These are phyloP conservation scores for Sugiyamaella valdiviana DNA, from an alignment of 805 yeast genomes.

Conservation along the genomic window DNA sequence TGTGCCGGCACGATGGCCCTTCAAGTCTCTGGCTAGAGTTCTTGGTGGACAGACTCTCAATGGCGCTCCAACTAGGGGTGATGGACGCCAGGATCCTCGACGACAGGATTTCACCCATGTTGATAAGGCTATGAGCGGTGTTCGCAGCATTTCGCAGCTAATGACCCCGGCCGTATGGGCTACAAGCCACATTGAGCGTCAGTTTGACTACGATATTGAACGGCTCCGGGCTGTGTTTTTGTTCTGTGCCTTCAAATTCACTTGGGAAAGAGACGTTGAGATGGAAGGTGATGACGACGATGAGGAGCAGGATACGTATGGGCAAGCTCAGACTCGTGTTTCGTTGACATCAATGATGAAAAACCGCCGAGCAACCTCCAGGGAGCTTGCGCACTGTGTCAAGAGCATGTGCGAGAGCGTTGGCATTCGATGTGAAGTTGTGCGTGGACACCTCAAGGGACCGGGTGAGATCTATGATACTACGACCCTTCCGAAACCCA, in stretches of 20 bases:
- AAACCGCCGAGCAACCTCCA: conserved; percentile 52
- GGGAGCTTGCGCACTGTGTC: conserved; percentile 72
- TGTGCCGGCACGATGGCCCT: conserved; percentile 59
- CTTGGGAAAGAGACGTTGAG: conserved; percentile 34
- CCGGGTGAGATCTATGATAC: conserved; percentile 55
- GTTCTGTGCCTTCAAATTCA: conserved; percentile 56
- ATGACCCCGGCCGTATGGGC: conserved; percentile 52
- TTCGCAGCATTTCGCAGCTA: conserved; percentile 34
- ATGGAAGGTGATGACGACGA: conserved; percentile 18
- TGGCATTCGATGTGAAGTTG: conserved; percentile 66
- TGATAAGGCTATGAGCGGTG: conserved; percentile 27
- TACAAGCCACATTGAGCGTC: conserved; percentile 45
- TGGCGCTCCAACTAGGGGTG: conserved; percentile 18
- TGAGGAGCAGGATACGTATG: conserved; percentile 21
- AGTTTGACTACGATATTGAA: conserved; percentile 50
- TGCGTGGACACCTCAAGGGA: conserved; percentile 76
- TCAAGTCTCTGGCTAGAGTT: conserved; percentile 11
- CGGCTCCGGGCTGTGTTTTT: conserved; percentile 58
- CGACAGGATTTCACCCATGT: conserved; percentile 23
- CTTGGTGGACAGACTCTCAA: conserved; percentile 25
- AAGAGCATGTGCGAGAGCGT: conserved; percentile 64
- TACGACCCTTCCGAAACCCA: conserved; percentile 41
- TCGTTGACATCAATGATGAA: conserved; percentile 29
- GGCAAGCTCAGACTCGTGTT: not conserved
- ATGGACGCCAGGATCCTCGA: conserved; percentile 13